Evolutionary conservation across 139 green algal genomes (phyloP).

Genomic region (Astrephomene gubernaculifera): DNA sequence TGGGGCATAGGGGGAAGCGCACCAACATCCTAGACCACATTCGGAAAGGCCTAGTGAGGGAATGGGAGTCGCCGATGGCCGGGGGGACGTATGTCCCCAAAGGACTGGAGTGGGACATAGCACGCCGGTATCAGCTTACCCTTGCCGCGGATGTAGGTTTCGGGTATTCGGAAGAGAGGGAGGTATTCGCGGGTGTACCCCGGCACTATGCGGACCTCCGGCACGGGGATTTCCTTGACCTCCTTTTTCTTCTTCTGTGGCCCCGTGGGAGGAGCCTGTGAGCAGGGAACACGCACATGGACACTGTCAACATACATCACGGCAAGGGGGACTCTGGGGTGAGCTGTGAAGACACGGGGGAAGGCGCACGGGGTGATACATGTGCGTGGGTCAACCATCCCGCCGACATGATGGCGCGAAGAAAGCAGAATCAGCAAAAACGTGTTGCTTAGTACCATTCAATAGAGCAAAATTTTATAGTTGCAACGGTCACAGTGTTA

Average conservation of each 20-base stretch:
- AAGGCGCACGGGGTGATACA: conserved; percentile 3
- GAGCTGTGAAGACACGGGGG: not conserved
- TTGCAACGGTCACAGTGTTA: not conserved
- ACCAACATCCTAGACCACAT: too few relatives aligned
- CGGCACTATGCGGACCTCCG: conserved; percentile 68
- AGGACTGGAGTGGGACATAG: too few relatives aligned
- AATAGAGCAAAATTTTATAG: conserved; percentile 24
- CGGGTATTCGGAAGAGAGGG: conserved; percentile 71
- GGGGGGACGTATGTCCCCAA: too few relatives aligned
- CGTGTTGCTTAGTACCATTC: not conserved
- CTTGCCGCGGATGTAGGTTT: conserved; percentile 81
- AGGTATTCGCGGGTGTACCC: conserved; percentile 86
- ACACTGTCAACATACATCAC: not conserved
- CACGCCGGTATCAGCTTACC: too few relatives aligned
- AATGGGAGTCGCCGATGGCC: too few relatives aligned
- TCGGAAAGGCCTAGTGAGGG: too few relatives aligned
- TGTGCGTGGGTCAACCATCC: conserved; percentile 20
- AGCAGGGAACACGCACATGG: not conserved
- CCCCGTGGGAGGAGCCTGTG: not conserved
- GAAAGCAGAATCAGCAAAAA: too few relatives aligned
- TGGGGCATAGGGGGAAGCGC: too few relatives aligned
- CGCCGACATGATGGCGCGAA: conserved; percentile 44
- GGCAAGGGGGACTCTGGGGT: not conserved
- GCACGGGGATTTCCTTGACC: conserved; percentile 82
- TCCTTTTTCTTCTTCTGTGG: conserved; percentile 58